Base-by-base conservation (phyloP, 2,329 filamentous ascomycete genomes). In the Pseudopithomyces maydicus region DNA sequence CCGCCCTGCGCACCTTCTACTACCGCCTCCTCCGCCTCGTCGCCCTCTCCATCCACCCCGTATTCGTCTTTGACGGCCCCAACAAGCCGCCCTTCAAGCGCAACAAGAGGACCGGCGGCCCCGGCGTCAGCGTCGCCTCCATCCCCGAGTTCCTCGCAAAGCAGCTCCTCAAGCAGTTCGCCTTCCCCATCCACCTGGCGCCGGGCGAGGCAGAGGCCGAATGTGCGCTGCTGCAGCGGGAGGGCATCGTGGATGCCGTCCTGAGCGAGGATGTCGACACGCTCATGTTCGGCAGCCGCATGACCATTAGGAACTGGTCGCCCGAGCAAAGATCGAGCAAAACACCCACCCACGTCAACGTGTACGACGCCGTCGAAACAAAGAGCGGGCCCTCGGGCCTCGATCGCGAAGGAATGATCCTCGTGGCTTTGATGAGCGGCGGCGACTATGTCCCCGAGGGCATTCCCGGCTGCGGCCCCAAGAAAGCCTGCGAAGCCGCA, bases 251-350 rank as follows among this genome's bases (percentile, higher is more conserved):
- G 1, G 95, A 99, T 74, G 94, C 91, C 0, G 95, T 98, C 1
- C 81, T 99, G 66, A 97, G 91, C 74, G 93, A 99, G 74, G 95
- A 99, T 80, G 92, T 97, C 42, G 95, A 99, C 73, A 95, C 94
- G 1, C 85, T 98, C 68, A 98, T 98, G 94, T 98, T 98, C 78
- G 95, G 95, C 1, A 95, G 92, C 61, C 88, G 85, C 0, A 78
- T 86, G 36, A 94, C 90, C 0, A 78, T 97, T 41, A 85, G 92
- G 49, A 94, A 92, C 67, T 97, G 91, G 88, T 90, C 90, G 0
- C 84, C 90, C 2, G 91, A 96, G 70, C 83, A 82, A 12, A 83
- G 80, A 43, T 83, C 80, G n/a, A 85, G 82, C 65, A 90, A 89
- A 59, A 80, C 79, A 0, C 91, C 92, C 0, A 97, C 94, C 0